phyloP scores from a whole-genome alignment of 2,329 filamentous ascomycete genomes.

The Talaromyces sp. region DNA sequence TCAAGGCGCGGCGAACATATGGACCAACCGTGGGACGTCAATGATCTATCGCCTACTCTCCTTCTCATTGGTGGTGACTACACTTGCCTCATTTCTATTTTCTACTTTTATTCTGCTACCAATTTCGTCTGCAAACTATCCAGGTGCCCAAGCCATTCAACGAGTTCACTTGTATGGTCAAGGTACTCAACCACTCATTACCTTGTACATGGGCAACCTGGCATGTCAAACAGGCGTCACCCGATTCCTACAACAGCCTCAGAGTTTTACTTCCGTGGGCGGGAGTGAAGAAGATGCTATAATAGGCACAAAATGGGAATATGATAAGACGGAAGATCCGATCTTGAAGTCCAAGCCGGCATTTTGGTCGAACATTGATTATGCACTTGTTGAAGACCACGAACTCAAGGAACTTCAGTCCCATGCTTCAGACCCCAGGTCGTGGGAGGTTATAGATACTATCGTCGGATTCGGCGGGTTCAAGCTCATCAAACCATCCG shows the following conservation, averaged over 20 bases:
- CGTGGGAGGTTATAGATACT: constrained; percentile 53
- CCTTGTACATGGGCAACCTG: constrained; percentile 60
- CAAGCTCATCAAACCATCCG: constrained; percentile 44
- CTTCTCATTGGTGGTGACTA: constrained; percentile 57
- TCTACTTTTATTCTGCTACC: constrained; percentile 71
- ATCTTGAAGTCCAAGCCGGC: constrained; percentile 45
- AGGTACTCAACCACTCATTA: constrained; percentile 30
- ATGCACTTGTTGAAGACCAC: constrained; percentile 53
- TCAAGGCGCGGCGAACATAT: constrained; percentile 69
- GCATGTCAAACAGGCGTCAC: constrained; percentile 64
- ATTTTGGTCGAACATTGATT: constrained; percentile 62
- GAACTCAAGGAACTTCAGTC: not conserved
- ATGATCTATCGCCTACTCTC: constrained; percentile 56
- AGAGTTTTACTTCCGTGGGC: constrained; percentile 18
- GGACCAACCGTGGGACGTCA: constrained; percentile 63
- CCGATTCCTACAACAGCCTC: constrained; percentile 53
- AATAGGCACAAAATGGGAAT: constrained; percentile 48
- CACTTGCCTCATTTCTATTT: constrained; percentile 58
- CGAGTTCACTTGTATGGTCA: constrained; percentile 38
- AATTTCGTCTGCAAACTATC: constrained; percentile 87
- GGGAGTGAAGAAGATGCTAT: constrained; percentile 14
- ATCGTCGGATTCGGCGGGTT: constrained; percentile 55
- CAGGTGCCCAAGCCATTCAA: constrained; percentile 75
- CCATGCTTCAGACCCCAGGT: constrained; percentile 28
- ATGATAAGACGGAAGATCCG: constrained; percentile 61